These are phyloP conservation scores for Chaetothyriales sp. DNA, from an alignment of 2,329 filamentous ascomycete species.

Conservation along the genomic window DNA sequence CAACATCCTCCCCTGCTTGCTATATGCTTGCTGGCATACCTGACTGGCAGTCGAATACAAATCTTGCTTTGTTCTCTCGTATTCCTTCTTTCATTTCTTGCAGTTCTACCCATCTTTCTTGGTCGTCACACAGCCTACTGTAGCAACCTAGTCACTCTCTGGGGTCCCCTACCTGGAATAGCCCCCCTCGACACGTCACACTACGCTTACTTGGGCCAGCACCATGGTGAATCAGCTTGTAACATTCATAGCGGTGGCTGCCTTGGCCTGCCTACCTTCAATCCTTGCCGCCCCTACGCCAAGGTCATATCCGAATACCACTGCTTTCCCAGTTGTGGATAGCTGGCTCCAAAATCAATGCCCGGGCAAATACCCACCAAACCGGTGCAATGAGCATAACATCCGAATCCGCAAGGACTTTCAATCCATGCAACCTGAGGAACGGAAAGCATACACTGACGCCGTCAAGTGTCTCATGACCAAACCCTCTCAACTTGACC, in stretches of 20 bases:
- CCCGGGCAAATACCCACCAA: conserved; percentile 7
- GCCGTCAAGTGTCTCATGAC: conserved; percentile 28
- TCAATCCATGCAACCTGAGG: conserved; percentile 12
- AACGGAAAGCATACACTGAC: conserved; percentile 24
- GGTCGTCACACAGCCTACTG: too few relatives aligned
- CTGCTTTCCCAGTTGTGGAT: conserved; percentile 8
- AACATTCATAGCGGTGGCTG: background rate
- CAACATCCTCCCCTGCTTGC: too few relatives aligned
- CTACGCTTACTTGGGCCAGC: too few relatives aligned
- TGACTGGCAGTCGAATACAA: too few relatives aligned
- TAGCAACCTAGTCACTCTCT: too few relatives aligned
- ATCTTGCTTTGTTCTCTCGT: too few relatives aligned
- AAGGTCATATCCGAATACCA: conserved; percentile 3
- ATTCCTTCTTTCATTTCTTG: too few relatives aligned
- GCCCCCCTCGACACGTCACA: too few relatives aligned
- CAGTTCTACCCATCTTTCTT: too few relatives aligned
- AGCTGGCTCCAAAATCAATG: conserved; percentile 6
- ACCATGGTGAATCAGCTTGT: too few relatives aligned
- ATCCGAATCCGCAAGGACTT: conserved; percentile 17
- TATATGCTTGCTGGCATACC: too few relatives aligned
- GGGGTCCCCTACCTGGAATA: too few relatives aligned
- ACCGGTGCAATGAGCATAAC: conserved; percentile 10
- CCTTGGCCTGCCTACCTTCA: background rate
- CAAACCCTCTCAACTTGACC: conserved; percentile 22
- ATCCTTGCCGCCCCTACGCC: conserved; percentile 4